Conservation (phyloP, 2,329 filamentous ascomycete species). For the Diaporthe australafricana region DNA sequence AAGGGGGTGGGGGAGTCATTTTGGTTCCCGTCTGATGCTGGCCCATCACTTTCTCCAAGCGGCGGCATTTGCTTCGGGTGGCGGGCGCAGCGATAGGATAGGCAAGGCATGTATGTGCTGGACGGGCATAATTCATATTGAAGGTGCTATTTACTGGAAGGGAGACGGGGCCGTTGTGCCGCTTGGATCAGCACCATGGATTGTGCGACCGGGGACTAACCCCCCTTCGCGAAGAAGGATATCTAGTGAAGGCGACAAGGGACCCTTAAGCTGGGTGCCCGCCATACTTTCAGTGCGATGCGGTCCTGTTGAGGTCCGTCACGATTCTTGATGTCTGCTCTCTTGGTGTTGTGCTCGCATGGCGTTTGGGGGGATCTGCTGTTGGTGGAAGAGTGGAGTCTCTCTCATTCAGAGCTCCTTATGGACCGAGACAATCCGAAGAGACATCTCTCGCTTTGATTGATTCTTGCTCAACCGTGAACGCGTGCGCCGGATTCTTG, state of each 20-base stretch:
- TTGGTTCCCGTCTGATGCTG: slow-evolving; percentile 8
- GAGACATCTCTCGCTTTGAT: background rate
- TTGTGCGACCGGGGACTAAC: too few species aligned
- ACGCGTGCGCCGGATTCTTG: background rate
- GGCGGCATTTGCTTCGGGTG: slow-evolving; percentile 18
- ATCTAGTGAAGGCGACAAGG: background rate
- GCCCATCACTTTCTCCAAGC: slow-evolving; percentile 2
- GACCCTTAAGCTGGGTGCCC: background rate
- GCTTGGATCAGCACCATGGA: slow-evolving; percentile 4
- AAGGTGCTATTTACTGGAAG: slow-evolving; percentile 14
- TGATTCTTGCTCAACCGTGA: background rate
- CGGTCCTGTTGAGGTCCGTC: too few species aligned
- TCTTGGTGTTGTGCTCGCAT: background rate
- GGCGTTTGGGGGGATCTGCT: background rate
- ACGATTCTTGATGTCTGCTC: background rate
- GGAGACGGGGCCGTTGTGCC: background rate
- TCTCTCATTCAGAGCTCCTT: background rate
- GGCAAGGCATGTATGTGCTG: slow-evolving; percentile 1
- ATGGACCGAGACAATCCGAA: background rate
- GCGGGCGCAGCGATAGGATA: slow-evolving; percentile 18
- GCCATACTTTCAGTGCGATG: background rate
- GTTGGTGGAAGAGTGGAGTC: background rate
- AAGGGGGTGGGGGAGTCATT: background rate
- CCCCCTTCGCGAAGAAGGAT: background rate
- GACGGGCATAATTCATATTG: slow-evolving; percentile 20